Evolutionary conservation across 2,329 filamentous ascomycete species (phyloP).

Genomic region (Sclerotinia subarctica): DNA sequence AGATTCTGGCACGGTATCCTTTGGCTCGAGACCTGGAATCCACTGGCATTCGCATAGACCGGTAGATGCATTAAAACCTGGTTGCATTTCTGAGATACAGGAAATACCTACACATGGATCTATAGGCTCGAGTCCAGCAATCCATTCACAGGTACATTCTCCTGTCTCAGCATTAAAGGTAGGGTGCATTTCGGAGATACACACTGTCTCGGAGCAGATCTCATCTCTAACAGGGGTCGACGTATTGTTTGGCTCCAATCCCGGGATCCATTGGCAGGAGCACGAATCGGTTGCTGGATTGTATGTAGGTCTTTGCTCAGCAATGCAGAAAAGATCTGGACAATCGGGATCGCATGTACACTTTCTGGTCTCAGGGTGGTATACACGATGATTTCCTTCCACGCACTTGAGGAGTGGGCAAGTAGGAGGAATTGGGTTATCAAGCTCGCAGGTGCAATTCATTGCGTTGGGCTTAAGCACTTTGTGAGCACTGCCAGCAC

Average conservation of each 20-base stretch:
- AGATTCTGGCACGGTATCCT: background rate
- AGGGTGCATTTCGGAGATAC: constrained; percentile 24
- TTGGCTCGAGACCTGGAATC: constrained; percentile 17
- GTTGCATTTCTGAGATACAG: constrained; percentile 24
- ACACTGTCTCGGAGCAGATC: constrained; percentile 24
- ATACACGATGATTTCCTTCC: constrained; percentile 25
- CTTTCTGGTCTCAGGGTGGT: constrained; percentile 24
- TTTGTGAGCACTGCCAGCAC: constrained; percentile 24
- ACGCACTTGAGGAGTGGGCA: constrained; percentile 29
- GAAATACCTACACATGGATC: constrained; percentile 16
- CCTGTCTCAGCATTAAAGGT: constrained; percentile 14
- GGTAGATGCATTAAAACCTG: constrained; percentile 16
- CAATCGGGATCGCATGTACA: constrained; percentile 28
- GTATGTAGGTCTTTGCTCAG: constrained; percentile 22
- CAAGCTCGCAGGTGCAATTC: constrained; percentile 27
- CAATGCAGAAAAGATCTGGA: constrained; percentile 27
- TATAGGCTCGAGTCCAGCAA: constrained; percentile 23
- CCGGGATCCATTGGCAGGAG: constrained; percentile 24
- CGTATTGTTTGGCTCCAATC: constrained; percentile 19
- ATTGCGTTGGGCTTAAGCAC: constrained; percentile 16
- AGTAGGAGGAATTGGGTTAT: constrained; percentile 18
- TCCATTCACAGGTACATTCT: constrained; percentile 26
- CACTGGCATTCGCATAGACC: constrained; percentile 22
- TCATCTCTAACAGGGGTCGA: constrained; percentile 2
- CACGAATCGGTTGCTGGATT: constrained; percentile 24